Evolutionary conservation across 257 asterid species (phyloP).

Genomic region (Gentiana macrophylla): DNA sequence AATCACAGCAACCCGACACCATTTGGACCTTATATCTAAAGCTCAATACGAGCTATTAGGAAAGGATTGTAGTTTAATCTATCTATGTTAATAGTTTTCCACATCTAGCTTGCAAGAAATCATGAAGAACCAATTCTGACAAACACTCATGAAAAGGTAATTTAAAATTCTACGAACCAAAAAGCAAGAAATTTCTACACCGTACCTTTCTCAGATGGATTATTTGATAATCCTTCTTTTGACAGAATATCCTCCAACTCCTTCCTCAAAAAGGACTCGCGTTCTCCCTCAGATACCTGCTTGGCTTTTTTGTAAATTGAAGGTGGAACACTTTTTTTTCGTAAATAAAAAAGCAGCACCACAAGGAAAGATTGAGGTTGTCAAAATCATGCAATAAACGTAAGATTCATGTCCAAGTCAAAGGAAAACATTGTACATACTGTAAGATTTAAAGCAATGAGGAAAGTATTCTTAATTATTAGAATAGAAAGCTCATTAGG

Average conservation of each 20-base stretch:
- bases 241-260: slow-evolving; percentile 75
- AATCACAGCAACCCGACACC: too few relatives aligned
- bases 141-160: too few relatives aligned
- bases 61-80: too few relatives aligned
- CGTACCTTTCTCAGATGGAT: slow-evolving; percentile 90
- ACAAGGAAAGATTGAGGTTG: not conserved
- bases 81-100: too few relatives aligned
- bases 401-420: not conserved
- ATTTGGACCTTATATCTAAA: too few relatives aligned
- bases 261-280: slow-evolving; percentile 64
- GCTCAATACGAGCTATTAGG: too few relatives aligned
- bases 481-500: too few relatives aligned
- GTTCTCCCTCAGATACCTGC: slow-evolving; percentile 61
- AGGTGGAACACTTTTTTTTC: slow-evolving; percentile 59
- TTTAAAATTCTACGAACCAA: too few relatives aligned
- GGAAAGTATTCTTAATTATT: too few relatives aligned
- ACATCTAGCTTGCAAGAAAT: too few relatives aligned
- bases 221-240: slow-evolving; percentile 74
- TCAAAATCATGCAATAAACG: slow-evolving; percentile 5
- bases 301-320: slow-evolving; percentile 75
- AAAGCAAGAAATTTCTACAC: not conserved
- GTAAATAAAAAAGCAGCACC: not conserved
- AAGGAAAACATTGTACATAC: slow-evolving; percentile 1
- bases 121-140: too few relatives aligned
- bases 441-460: too few relatives aligned